A percentile compares a stretch with the other conserved stretches of the same genome.
Evolutionary conservation across 2,329 filamentous ascomycete species (phyloP).

Genomic region (Lizonia empirigonia): DNA sequence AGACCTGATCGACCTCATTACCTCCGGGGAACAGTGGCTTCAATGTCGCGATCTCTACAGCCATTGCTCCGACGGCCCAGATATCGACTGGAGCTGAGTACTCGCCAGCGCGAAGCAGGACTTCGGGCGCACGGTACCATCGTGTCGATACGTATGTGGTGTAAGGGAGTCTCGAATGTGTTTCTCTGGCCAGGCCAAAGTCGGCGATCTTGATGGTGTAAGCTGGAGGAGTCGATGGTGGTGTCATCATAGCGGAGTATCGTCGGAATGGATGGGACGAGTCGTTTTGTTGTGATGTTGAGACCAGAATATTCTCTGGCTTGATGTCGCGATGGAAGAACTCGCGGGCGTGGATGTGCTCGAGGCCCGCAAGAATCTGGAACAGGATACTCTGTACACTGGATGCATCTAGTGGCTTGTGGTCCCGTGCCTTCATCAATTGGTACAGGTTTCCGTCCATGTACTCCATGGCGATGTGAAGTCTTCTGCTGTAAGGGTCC

Average conservation of each 20-base stretch:
- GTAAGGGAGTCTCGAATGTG: constrained; percentile 93
- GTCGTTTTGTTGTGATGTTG: constrained; percentile 84
- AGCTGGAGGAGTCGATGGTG: constrained; percentile 87
- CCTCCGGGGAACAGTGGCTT: constrained; percentile 97
- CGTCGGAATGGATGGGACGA: constrained; percentile 83
- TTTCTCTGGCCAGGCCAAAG: constrained; percentile 96
- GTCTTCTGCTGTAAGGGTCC: constrained; percentile 91
- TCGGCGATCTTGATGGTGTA: constrained; percentile 99
- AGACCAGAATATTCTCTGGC: constrained; percentile 97
- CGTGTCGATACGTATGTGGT: constrained; percentile 98
- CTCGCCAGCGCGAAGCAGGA: constrained; percentile 88
- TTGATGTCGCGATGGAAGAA: constrained; percentile 99
- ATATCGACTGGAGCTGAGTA: constrained; percentile 98
- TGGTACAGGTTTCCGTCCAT: constrained; percentile 99
- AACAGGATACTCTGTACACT: constrained; percentile 98
- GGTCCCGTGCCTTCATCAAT: constrained; percentile 96
- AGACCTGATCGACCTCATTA: constrained; percentile 98
- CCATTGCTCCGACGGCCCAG: constrained; percentile 98
- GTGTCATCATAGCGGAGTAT: constrained; percentile 91
- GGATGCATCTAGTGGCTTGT: constrained; percentile 86
- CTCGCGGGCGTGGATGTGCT: constrained; percentile 95
- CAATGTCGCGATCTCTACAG: constrained; percentile 93
- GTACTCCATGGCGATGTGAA: constrained; percentile 99
- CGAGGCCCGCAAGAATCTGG: constrained; percentile 93
- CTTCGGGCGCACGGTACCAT: constrained; percentile 94